Evolutionary conservation across 176 grass and related monocot genomes (phyloP).

Genomic region (Echinochloa phyllopogon): DNA sequence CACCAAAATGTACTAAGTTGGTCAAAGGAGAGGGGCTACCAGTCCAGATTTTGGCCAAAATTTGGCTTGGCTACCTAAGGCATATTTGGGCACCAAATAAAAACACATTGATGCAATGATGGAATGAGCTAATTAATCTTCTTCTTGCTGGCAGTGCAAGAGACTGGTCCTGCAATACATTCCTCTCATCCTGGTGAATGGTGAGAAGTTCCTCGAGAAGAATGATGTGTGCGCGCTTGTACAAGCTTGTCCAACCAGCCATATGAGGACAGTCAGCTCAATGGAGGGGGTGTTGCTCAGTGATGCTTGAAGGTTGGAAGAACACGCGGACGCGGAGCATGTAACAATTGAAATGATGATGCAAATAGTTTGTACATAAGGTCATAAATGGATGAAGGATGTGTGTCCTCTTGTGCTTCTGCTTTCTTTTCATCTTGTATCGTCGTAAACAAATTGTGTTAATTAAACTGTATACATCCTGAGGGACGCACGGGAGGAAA

Average conservation of each 20-base stretch:
- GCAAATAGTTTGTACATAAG: constrained; percentile 36
- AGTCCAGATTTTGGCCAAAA: too few species aligned
- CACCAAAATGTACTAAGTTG: too few species aligned
- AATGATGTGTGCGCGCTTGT: constrained; percentile 68
- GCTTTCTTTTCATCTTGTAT: neutral
- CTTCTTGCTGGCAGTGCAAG: constrained; percentile 73
- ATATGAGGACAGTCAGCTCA: constrained; percentile 4
- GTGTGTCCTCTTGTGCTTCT: neutral
- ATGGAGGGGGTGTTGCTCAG: constrained; percentile 18
- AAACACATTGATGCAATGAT: neutral
- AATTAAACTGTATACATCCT: neutral
- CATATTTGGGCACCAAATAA: too few species aligned
- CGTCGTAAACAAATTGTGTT: neutral
- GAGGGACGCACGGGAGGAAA: too few species aligned
- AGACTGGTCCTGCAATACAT: constrained; percentile 80
- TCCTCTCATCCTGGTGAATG: constrained; percentile 81
- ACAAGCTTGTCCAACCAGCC: constrained; percentile 55
- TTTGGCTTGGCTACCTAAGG: neutral
- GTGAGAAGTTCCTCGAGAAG: constrained; percentile 90
- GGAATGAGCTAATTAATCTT: neutral
- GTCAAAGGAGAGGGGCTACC: too few species aligned
- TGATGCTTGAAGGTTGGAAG: constrained; percentile 56
- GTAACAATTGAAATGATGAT: too few species aligned
- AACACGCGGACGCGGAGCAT: neutral
- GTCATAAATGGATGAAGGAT: neutral